Base-by-base conservation (phyloP, 306 rosid genomes). In the Heteromeles arbutifolia region DNA sequence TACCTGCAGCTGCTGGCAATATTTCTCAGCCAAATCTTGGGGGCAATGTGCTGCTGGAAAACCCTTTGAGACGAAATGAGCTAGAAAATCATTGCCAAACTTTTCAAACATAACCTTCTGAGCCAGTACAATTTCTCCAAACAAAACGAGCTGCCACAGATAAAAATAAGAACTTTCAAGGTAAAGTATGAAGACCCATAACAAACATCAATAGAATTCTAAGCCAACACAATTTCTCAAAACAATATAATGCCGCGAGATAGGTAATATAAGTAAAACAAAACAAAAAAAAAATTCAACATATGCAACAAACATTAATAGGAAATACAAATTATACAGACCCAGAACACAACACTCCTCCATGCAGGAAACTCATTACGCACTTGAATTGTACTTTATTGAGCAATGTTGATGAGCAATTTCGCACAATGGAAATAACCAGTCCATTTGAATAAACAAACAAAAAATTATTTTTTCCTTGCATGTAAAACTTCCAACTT, bases 91-190 rank as follows among this genome's bases (percentile, higher is more conserved):
- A 83, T 95, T 85, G 45, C 99, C 97, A 21, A 95, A 92, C 64
- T 86, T 89, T 84, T 95, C 99, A 70, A 89, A 92, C 97, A 95
- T 92, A 81, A 95, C 92, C 93, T 89, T 95, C 83, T 92, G 99
- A 70, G 97, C 99, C 80, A 87, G 65, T 77, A 95, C 99, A 75
- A 95, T 92, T 85, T 95, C 99, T 85, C 97, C 97, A 76, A 95
- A 93, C 88, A 95, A 87, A 86, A 88, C 80, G 78, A 84, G 78
- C 99, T 95, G 97, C 82, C 77, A 77, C 39, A 65, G 11, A 52
- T 73, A 12, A 50, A 75, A 63, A 69, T 28, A 25, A 71, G 26
- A 61, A 62, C 25, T 29, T 26, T 65, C 39, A 75, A 8, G 45
- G 39, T 34, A 37, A 37, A 74, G 39, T 24, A 63, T 31, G 25